These are phyloP conservation scores for Backusella mclennaniae DNA, from an alignment of 192 early-diverging fungal species.

Conservation along the genomic window DNA sequence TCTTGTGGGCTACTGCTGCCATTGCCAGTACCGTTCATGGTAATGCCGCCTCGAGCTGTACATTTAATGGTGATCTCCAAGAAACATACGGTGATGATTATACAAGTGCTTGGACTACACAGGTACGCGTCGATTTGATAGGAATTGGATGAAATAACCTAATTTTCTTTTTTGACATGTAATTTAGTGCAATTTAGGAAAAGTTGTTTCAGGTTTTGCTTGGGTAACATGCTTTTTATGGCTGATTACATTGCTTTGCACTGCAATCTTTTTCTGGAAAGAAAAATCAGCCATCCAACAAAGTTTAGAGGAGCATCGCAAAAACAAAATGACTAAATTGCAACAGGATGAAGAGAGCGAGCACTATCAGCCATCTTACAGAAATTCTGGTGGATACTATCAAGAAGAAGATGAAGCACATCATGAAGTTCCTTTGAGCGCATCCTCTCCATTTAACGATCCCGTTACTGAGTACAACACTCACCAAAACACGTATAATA, in stretches of 20 bases:
- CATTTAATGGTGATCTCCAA: slow-evolving; percentile 11
- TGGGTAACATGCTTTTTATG: slow-evolving; percentile 32
- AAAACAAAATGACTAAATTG: slow-evolving; percentile 8
- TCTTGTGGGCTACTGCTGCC: slow-evolving; percentile 27
- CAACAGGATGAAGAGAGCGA: not conserved
- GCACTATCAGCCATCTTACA: not conserved
- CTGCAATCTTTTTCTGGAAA: slow-evolving; percentile 23
- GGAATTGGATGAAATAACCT: not conserved
- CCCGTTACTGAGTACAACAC: not conserved
- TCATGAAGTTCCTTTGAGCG: not conserved
- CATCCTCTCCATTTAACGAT: slow-evolving; percentile 4
- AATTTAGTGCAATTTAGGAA: slow-evolving; percentile 30
- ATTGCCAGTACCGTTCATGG: slow-evolving; percentile 32
- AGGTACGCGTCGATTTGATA: slow-evolving; percentile 14
- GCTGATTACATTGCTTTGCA: slow-evolving; percentile 16
- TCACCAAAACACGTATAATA: slow-evolving; percentile 3
- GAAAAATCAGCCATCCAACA: slow-evolving; percentile 32
- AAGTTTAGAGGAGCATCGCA: slow-evolving; percentile 21
- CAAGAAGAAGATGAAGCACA: not conserved
- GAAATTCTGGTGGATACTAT: not conserved
- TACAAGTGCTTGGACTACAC: slow-evolving; percentile 25
- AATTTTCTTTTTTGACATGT: not conserved
- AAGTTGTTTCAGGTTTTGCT: slow-evolving; percentile 19
- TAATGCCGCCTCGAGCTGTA: slow-evolving; percentile 15
- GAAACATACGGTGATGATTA: slow-evolving; percentile 15